These are phyloP conservation scores for Umbilicaria muhlenbergii DNA, from an alignment of 495 filamentous ascomycete genomes.

Conservation along the genomic window DNA sequence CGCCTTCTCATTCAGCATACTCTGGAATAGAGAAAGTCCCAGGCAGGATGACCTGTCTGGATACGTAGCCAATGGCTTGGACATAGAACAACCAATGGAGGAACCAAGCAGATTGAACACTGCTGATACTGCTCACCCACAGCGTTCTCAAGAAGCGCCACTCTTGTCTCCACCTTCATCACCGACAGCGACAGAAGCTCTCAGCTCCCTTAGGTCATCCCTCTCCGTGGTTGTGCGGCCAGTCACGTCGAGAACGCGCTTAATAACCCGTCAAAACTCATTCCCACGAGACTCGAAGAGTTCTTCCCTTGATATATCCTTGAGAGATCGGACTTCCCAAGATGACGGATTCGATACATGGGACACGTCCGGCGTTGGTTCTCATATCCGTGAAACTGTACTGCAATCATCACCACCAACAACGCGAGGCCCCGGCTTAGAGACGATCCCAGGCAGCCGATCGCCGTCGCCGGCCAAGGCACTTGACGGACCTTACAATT, in stretches of 20 bases:
- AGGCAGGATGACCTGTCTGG: not conserved
- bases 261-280: slow-evolving; percentile 14
- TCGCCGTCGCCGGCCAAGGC: slow-evolving; percentile 16
- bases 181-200: slow-evolving; percentile 25
- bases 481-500: slow-evolving; percentile 14
- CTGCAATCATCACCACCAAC: slow-evolving; percentile 13
- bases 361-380: slow-evolving; percentile 49
- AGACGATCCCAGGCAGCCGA: slow-evolving; percentile 13
- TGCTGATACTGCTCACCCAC: slow-evolving; percentile 6
- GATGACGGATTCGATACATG: slow-evolving; percentile 53
- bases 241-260: slow-evolving; percentile 30
- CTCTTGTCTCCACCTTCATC: slow-evolving; percentile 13
- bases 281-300: slow-evolving; percentile 11
- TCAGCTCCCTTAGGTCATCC: slow-evolving; percentile 36
- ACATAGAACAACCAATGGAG: slow-evolving; percentile 11
- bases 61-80: not conserved
- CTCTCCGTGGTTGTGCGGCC: slow-evolving; percentile 34
- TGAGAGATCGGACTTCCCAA: slow-evolving; percentile 13
- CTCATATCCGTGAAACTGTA: slow-evolving; percentile 38
- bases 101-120: slow-evolving; percentile 9
- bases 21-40: slow-evolving; percentile 9
- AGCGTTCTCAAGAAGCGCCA: slow-evolving; percentile 10
- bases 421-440: slow-evolving; percentile 6
- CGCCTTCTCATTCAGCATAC: slow-evolving; percentile 13
- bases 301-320: slow-evolving; percentile 12